Conservation (phyloP, 164 flowering plant genomes). For the Vitis rotundifolia region DNA sequence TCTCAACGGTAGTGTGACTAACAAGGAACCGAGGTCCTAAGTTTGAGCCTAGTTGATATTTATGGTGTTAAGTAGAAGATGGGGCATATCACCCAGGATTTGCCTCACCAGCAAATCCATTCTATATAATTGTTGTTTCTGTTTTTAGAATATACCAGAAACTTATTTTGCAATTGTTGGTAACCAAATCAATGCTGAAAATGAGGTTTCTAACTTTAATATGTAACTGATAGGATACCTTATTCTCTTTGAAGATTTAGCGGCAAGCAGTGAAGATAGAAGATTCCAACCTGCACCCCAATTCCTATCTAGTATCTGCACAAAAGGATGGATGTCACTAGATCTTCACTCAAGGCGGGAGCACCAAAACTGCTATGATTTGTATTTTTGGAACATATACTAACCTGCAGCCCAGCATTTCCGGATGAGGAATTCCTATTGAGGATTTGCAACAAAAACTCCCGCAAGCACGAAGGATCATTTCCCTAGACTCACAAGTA, state of each 20-base stretch:
- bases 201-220: background rate
- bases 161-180: no score
- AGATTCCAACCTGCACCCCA: conserved; percentile 99
- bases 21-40: no score
- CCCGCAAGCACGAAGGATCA: conserved; percentile 95
- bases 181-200: background rate
- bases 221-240: conserved; percentile 42
- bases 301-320: conserved; percentile 94
- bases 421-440: conserved; percentile 59
- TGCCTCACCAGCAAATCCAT: no score
- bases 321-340: conserved; percentile 8
- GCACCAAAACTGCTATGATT: conserved; percentile 3
- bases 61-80: no score
- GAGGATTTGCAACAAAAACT: conserved; percentile 67
- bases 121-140: no score
- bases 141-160: no score
- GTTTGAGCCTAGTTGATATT: no score
- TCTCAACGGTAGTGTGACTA: no score
- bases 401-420: conserved; percentile 82
- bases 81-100: no score
- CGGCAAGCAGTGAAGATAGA: conserved; percentile 77
- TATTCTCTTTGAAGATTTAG: conserved; percentile 73
- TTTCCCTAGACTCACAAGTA: conserved; percentile 61
- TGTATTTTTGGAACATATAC: conserved; percentile 14
- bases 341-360: conserved; percentile 6